Percentiles rank a stretch among this genome's conserved stretches.
These are phyloP conservation scores for Tolypocladium tundrense DNA, from an alignment of 2,329 filamentous ascomycete genomes.

Conservation along the genomic window DNA sequence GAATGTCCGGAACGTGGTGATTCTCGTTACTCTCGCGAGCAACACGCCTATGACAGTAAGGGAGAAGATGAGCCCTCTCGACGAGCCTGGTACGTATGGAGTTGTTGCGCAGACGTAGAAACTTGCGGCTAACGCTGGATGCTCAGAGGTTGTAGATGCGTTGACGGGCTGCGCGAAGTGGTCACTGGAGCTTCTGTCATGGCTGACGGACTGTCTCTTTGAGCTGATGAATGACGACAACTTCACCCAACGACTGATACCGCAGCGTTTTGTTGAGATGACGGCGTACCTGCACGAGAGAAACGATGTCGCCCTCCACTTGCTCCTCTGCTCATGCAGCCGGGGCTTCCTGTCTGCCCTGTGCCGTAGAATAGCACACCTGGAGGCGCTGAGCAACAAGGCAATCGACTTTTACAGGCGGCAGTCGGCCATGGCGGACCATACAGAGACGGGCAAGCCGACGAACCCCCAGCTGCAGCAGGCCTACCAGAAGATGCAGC, in stretches of 20 bases:
- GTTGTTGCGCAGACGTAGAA: background rate
- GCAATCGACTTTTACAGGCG: constrained; percentile 42
- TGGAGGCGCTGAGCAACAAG: constrained; percentile 38
- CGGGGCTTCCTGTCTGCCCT: constrained; percentile 61
- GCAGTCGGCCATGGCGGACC: constrained; percentile 29
- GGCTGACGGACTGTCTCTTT: constrained; percentile 50
- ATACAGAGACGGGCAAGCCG: constrained; percentile 24
- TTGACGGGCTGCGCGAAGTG: constrained; percentile 69
- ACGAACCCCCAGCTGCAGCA: constrained; percentile 44
- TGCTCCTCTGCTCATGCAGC: constrained; percentile 63
- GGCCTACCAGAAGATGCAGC: constrained; percentile 44
- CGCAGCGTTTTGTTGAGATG: constrained; percentile 37
- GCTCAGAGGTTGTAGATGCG: constrained; percentile 57
- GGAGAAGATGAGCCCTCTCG: constrained; percentile 46
- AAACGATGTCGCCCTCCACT: constrained; percentile 49
- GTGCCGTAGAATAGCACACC: constrained; percentile 51
- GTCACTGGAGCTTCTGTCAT: constrained; percentile 61
- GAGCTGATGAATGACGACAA: constrained; percentile 40
- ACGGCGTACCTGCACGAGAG: constrained; percentile 39
- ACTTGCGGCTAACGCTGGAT: constrained; percentile 3
- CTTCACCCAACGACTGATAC: constrained; percentile 40
- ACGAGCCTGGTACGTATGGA: constrained; percentile 39
- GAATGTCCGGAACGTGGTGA: constrained; percentile 61
- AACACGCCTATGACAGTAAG: constrained; percentile 43
- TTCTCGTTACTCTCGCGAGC: constrained; percentile 54